Conservation (phyloP, 345 rosid species). For the Capsella bursapastoris region DNA sequence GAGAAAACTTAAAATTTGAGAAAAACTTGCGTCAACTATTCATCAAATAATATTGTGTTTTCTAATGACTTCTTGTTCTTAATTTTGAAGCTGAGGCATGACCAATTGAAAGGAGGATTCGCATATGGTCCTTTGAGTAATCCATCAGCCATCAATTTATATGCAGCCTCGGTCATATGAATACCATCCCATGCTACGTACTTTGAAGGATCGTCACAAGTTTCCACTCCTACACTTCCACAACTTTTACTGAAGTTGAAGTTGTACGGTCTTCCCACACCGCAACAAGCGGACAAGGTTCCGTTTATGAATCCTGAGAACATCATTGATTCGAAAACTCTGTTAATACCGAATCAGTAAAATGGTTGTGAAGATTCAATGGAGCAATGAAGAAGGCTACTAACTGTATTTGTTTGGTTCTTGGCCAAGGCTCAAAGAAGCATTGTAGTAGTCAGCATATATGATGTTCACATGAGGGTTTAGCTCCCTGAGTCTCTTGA, state of each 20-base stretch:
- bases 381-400: not conserved
- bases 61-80: constrained; percentile 14
- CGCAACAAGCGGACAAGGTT: constrained; percentile 46
- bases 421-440: not conserved
- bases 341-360: not conserved
- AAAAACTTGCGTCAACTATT: not conserved
- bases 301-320: constrained; percentile 32
- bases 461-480: too few relatives aligned
- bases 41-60: not conserved
- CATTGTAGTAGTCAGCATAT: too few relatives aligned
- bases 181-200: constrained; percentile 53
- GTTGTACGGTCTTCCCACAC: constrained; percentile 48
- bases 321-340: not conserved
- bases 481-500: too few relatives aligned
- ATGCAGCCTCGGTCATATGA: constrained; percentile 44
- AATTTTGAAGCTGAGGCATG: constrained; percentile 13
- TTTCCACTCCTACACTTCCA: constrained; percentile 26
- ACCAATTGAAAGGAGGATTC: constrained; percentile 26
- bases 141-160: constrained; percentile 30
- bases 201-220: constrained; percentile 45
- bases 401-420: not conserved
- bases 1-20: too few relatives aligned
- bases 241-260: constrained; percentile 10
- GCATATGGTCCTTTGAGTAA: constrained; percentile 35
- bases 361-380: not conserved